Evolutionary conservation across 2,329 filamentous ascomycete species (phyloP), one percentile per base, ranked within the genome.

Genomic region (Berkeleyomyces rouxiae): DNA sequence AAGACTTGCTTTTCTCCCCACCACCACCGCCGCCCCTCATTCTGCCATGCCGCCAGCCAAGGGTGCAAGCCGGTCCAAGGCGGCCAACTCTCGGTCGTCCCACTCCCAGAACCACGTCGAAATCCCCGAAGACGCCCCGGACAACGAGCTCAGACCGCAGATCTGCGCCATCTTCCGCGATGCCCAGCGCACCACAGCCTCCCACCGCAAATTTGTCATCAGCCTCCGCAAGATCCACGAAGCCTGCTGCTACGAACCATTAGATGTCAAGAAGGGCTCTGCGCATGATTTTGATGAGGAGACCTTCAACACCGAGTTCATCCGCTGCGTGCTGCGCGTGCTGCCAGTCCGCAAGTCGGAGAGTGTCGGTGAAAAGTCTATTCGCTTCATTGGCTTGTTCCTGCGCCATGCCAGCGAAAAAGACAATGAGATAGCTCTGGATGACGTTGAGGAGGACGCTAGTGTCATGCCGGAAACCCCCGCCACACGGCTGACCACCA

Each of bases 281-380:
- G 76, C 79, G 9, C 81, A 84, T 67, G 86, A 90, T 9, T 88
- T 91, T 66, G 85, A 89, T 53, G 90, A 95, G 72, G 81, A 85
- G 58, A 86, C 93, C 64, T 97, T 99, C 76, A 95, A 93, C 69
- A 76, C 79, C 37, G 92, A 99, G 72, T 84, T 97, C 63, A 81
- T 85, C 63, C 82, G 93, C 70, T 96, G 90, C 70, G 80, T 95
- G 33, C 73, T 95, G 67, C 82, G 90, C 62, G 81, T 92, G 59
- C 82, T 99, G 77, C 82, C 86, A 0, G 85, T 97, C 64, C 95
- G 92, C 78, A 97, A 96, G 78, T 86, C 88, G 44, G 93, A 99
- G 74, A 79, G 82, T 11, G 91, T 88, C 1, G 93, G 90, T 33
- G 92, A 97, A 72, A 85, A 88, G 68, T 81, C 87, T 13, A 82